Percentiles rank a stretch among this genome's conserved stretches.
Conservation (phyloP, 2,329 filamentous ascomycete species). For the Calonectria honghensis region DNA sequence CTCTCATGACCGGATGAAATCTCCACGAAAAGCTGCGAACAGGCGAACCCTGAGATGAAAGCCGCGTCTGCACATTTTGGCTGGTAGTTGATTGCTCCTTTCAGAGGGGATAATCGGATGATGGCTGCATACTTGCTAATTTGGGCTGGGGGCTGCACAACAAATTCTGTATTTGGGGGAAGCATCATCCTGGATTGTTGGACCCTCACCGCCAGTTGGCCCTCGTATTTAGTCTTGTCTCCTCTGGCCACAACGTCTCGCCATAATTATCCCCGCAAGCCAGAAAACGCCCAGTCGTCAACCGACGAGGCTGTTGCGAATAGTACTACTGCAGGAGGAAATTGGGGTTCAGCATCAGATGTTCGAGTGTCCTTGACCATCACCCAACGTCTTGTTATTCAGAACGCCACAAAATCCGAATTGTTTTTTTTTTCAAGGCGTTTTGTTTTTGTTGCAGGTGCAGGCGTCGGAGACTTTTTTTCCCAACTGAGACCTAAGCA, state of each 20-base stretch:
- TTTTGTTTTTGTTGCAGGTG: slow-evolving; percentile 24
- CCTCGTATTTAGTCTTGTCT: slow-evolving; percentile 37
- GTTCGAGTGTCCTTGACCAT: slow-evolving; percentile 1
- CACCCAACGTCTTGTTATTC: slow-evolving; percentile 25
- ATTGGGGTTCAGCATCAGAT: slow-evolving; percentile 41
- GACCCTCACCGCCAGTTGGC: slow-evolving; percentile 54
- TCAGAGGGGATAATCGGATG: slow-evolving; percentile 44
- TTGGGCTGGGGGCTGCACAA: slow-evolving; percentile 44
- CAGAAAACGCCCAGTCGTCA: slow-evolving; percentile 38
- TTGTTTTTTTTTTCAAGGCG: slow-evolving; percentile 5
- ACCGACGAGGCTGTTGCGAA: slow-evolving; percentile 45
- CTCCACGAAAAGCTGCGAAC: slow-evolving; percentile 45
- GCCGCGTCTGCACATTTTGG: slow-evolving; percentile 28
- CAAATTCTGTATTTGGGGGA: slow-evolving; percentile 38
- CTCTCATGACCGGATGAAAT: slow-evolving; percentile 38
- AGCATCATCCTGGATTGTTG: slow-evolving; percentile 42
- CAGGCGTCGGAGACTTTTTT: slow-evolving; percentile 39
- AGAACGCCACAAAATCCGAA: slow-evolving; percentile 24
- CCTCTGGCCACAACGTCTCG: slow-evolving; percentile 40
- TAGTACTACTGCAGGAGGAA: slow-evolving; percentile 52
- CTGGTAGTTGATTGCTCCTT: slow-evolving; percentile 35
- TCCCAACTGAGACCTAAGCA: slow-evolving; percentile 17
- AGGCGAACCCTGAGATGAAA: slow-evolving; percentile 42
- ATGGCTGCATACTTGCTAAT: slow-evolving; percentile 50
- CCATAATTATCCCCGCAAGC: slow-evolving; percentile 41